Evolutionary conservation across 192 early-diverging fungal species (phyloP), one percentile per base, ranked within the genome.

Genomic region (Coemansia sp.): DNA sequence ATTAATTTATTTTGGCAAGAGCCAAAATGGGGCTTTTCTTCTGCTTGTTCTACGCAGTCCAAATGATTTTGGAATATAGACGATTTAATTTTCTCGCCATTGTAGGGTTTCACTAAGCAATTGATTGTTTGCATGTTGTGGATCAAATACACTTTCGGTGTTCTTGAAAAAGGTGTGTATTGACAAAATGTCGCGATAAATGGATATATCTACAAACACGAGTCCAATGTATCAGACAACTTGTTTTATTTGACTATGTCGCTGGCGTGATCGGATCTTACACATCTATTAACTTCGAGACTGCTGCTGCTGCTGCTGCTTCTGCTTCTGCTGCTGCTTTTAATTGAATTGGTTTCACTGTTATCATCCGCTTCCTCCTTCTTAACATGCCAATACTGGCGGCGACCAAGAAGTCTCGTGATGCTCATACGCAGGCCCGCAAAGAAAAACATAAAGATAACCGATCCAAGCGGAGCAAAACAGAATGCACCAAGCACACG

Each of bases 401-500:
- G 47, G 16, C 70, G 61, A 10, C 74, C 76, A 23, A 84, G 68
- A 15, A 74, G 41, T 38, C 48, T 65, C 39, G 68, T 66, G 15
- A 68, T 41, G 21, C 54, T 43, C 62, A 65, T 76, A 43, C 82
- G 82, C 44, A 80, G 56, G 5, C 60, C 73, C 13, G 82, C 64
- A 59, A 68, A 79, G 44, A 68, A 64, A 48, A 84, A 62, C 65
- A 64, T 74, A 47, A 80, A 75, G 19, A 79, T 74, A 13, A 82
- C 53, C 2, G 85, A 84, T 13, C 73, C 79, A 5, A 85, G 32
- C 13, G 85, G 85, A 15, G 85, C 85, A 56, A 83, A 70, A 49
- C 87, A 73, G 61, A 87, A 87, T 5, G 86, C 86, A 16, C 85
- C 85, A 21, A 87, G 68, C 6, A 87, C 86, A 18, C 81, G 76